Evolutionary conservation across 441 rosid genomes (phyloP), one percentile per base, ranked within the genome.

Genomic region (Arabidopsis lyrata): DNA sequence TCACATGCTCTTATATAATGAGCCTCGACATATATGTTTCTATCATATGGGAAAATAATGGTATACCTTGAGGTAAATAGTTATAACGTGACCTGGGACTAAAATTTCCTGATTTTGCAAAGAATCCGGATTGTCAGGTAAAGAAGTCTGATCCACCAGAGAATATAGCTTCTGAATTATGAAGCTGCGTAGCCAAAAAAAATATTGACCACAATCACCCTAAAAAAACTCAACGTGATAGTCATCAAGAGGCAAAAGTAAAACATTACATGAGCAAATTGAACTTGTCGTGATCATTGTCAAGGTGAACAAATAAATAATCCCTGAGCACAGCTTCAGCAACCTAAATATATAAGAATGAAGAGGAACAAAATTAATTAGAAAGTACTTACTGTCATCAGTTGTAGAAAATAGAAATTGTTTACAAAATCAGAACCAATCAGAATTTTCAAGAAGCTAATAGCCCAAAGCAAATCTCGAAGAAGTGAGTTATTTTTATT

Each of bases 91-190:
- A 72, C 98, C 99, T 41, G 98, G 95, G 70, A 95, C 97, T 79
- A 95, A 83, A 64, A 95, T 80, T 83, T 95, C 99, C 72, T 95
- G 99, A 83, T 95, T 93, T 80, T 95, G 98, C 94, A 95, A 78
- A 72, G 95, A 80, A 82, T 95, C 99, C 1, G 96, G 88, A 81
- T 93, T 95, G 80, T 95, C 99, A 7, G 84, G 82, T 38, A 80
- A 78, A 68, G 99, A 95, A 66, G 97, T 95, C 84, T 86, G 95
- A 86, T 95, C 99, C 16, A 91, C 81, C 80, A 95, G 85, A 60
- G 98, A 95, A 84, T 85, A 95, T 63, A 95, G 99, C 81, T 95
- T 95, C 87, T 95, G 99, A 85, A 90, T 83, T 86, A 90, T 86
- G 83, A 93, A 90, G 78, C 99, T 95, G 78, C 73, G 65, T 68